Percentiles rank a stretch among this genome's conserved stretches.
These are phyloP conservation scores for Aspergillus pseudoterreus DNA, from an alignment of 2,329 filamentous ascomycete species.

Conservation along the genomic window DNA sequence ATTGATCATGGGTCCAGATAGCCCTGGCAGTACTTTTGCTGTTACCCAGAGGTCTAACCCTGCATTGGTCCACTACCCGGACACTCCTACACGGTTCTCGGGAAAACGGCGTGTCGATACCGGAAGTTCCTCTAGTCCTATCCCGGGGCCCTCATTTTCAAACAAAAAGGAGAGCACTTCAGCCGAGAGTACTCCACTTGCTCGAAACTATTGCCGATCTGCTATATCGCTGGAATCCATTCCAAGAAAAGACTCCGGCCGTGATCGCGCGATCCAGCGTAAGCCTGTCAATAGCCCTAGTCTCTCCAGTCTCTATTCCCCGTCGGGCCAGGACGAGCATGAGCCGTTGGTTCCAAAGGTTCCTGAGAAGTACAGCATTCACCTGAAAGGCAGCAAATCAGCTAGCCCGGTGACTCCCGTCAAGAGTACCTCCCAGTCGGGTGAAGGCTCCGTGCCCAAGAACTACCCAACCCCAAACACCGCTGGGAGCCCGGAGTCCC, in stretches of 20 bases:
- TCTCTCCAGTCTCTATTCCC: conserved; percentile 3
- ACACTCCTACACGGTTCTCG: neutral
- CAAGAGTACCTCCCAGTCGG: neutral
- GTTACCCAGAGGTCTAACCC: conserved; percentile 2
- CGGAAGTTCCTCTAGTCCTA: neutral
- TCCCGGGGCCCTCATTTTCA: neutral
- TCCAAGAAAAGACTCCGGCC: conserved; percentile 8
- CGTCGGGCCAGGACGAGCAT: neutral
- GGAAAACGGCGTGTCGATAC: neutral
- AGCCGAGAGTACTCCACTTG: neutral
- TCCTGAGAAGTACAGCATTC: neutral
- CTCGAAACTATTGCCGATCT: conserved; percentile 11
- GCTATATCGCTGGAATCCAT: conserved; percentile 9
- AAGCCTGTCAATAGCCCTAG: conserved; percentile 9
- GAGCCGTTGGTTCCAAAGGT: conserved; percentile 11
- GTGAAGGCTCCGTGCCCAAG: neutral
- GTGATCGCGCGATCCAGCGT: conserved; percentile 10
- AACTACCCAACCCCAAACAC: neutral
- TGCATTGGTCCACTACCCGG: neutral
- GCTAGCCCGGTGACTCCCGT: conserved; percentile 4
- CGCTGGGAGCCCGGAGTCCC: neutral
- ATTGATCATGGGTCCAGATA: conserved; percentile 22
- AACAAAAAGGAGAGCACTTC: neutral
- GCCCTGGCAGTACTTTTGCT: neutral
- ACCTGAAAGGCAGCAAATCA: neutral